Conservation (phyloP, 164 flowering plant genomes). For the grape (Vitis vinifera) region ASM3070453v1 NC_081817.1:14380001-14380500, state of each 20-base stretch:
- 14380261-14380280: conserved; percentile 80
- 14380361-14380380: conserved; percentile 86
- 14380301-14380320: conserved; percentile 89
- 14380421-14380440: not conserved
- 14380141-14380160: conserved; percentile 97
- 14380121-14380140: conserved; percentile 88
- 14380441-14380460: too few species aligned
- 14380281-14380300: conserved; percentile 77
- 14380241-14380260: conserved; percentile 84
- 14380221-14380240: conserved; percentile 87
- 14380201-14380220: conserved; percentile 76
- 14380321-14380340: conserved; percentile 92
- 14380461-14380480: too few species aligned
- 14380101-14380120: conserved; percentile 89
- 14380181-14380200: conserved; percentile 80
- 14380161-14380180: conserved; percentile 86
- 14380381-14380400: not conserved
- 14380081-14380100: conserved; percentile 79
- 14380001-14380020: conserved; percentile 91
- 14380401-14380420: not conserved
- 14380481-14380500: too few species aligned
- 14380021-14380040: conserved; percentile 96
- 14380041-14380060: conserved; percentile 78
- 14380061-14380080: conserved; percentile 94
- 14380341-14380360: conserved; percentile 84